Evolutionary conservation across 2,329 filamentous ascomycete genomes (phyloP).

Genomic region (Dactylellina haptotyla): DNA sequence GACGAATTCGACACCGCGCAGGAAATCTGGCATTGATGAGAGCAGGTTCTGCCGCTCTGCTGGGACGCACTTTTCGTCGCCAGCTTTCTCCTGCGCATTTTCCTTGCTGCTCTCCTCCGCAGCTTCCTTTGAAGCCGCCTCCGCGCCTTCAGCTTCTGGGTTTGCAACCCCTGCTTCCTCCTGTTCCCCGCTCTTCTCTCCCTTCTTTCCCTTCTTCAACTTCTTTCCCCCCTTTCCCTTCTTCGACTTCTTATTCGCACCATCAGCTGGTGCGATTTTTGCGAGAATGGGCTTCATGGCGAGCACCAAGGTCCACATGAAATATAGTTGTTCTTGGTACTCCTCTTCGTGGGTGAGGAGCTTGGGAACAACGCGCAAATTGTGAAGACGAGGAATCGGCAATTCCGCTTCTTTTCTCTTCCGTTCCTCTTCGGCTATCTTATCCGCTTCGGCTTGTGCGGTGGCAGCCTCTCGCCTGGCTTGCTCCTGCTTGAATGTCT

Average conservation of each 20-base stretch:
- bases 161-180: no score
- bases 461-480: not conserved
- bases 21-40: no score
- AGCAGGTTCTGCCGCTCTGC: no score
- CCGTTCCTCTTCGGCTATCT: not conserved
- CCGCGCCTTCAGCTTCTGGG: no score
- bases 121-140: no score
- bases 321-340: not conserved
- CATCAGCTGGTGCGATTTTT: not conserved
- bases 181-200: not conserved
- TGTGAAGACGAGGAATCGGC: not conserved
- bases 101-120: no score
- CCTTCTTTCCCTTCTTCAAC: not conserved
- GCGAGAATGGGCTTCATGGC: no score
- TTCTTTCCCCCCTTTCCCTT: no score
- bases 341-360: not conserved
- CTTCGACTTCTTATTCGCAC: not conserved
- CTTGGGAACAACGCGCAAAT: not conserved
- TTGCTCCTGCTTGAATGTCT: not conserved
- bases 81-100: no score
- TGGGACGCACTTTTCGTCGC: no score
- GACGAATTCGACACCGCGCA: no score
- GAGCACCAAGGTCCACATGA: not conserved
- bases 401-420: not conserved
- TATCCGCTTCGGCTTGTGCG: not conserved